Conservation (phyloP, 495 filamentous ascomycete species). For the Aspergillus biplanus region DNA sequence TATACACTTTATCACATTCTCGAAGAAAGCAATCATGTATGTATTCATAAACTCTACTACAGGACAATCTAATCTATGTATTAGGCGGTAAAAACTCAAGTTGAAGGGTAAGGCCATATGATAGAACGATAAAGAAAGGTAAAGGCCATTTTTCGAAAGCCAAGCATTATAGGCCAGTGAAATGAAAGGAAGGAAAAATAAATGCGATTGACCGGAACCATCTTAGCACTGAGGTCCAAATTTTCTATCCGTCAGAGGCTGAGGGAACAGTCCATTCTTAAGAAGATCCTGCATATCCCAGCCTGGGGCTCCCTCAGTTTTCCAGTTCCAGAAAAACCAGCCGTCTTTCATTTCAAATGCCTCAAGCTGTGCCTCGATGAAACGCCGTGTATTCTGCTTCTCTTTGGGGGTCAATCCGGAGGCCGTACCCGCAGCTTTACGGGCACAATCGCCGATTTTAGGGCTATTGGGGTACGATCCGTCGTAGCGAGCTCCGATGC, state of each 20-base stretch:
- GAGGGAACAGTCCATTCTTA: constrained; percentile 62
- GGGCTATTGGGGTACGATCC: constrained; percentile 54
- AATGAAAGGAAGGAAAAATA: not conserved
- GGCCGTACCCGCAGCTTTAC: constrained; percentile 61
- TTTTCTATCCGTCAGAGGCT: constrained; percentile 55
- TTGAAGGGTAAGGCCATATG: too few relatives aligned
- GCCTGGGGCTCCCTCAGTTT: constrained; percentile 83
- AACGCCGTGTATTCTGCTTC: constrained; percentile 60
- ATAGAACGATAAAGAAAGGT: too few relatives aligned
- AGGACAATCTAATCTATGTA: too few relatives aligned
- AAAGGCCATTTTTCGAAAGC: too few relatives aligned
- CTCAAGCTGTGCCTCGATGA: constrained; percentile 74
- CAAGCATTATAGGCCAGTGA: too few relatives aligned
- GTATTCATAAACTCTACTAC: too few relatives aligned
- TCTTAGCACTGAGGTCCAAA: constrained; percentile 50
- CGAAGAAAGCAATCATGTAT: too few relatives aligned
- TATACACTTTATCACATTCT: too few relatives aligned
- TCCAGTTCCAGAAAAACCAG: constrained; percentile 87
- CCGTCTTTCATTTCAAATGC: constrained; percentile 69
- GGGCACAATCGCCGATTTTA: constrained; percentile 60
- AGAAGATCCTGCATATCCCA: constrained; percentile 80
- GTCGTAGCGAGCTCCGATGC: constrained; percentile 71
- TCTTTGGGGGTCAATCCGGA: constrained; percentile 53
- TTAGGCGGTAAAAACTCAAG: too few relatives aligned
- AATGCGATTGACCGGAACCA: not conserved